Conservation (phyloP, 495 filamentous ascomycete genomes). For the Corynascus novoguineensis region DNA sequence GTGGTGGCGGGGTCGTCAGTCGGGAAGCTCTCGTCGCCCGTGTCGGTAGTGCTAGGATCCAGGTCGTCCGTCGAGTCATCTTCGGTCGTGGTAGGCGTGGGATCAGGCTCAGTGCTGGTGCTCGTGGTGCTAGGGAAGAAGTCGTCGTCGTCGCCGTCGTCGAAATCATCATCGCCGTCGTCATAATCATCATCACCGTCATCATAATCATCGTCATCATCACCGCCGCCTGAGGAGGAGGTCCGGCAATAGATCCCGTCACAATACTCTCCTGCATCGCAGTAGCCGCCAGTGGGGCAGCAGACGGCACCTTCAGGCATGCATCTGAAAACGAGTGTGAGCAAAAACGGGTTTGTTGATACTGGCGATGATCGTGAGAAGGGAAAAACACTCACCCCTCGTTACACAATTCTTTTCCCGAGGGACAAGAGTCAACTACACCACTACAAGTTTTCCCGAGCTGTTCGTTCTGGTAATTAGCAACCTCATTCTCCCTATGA, state of each 20-base stretch:
- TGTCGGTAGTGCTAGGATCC: not conserved
- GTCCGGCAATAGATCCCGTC: slow-evolving; percentile 4
- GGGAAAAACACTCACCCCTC: not conserved
- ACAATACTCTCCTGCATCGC: slow-evolving; percentile 18
- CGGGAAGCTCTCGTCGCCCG: not conserved
- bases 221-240: not conserved
- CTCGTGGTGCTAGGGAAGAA: no score
- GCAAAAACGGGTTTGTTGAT: not conserved
- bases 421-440: slow-evolving; percentile 11
- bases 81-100: no score
- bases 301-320: slow-evolving; percentile 22
- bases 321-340: slow-evolving; percentile 8
- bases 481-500: not conserved
- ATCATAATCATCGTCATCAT: not conserved
- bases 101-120: not conserved
- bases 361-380: not conserved
- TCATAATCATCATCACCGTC: not conserved
- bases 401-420: slow-evolving; percentile 11
- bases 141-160: not conserved
- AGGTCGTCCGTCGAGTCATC: no score
- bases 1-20: not conserved
- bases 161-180: not conserved
- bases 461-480: not conserved
- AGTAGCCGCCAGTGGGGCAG: slow-evolving; percentile 21
- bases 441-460: slow-evolving; percentile 15